These are phyloP conservation scores for Rickenella mellea DNA, from an alignment of 768 basidiomycete species.

Conservation along the genomic window DNA sequence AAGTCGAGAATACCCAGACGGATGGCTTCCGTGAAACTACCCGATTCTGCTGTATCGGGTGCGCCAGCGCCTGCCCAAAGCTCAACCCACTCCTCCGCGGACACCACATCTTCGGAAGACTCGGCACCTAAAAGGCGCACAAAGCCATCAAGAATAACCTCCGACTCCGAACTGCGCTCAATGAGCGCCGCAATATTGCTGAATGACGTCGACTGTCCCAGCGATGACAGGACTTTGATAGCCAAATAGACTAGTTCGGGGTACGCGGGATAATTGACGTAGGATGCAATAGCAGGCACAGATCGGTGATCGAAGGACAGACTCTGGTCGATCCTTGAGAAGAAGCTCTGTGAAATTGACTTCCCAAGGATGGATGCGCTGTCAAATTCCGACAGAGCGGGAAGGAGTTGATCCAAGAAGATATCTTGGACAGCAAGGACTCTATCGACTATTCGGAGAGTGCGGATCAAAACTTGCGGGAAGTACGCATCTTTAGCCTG, in stretches of 20 bases:
- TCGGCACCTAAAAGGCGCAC: constrained; percentile 55
- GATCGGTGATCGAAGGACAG: constrained; percentile 60
- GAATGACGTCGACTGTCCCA: constrained; percentile 60
- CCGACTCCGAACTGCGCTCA: constrained; percentile 72
- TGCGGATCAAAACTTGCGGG: constrained; percentile 65
- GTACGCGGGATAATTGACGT: constrained; percentile 56
- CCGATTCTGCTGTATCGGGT: constrained; percentile 39
- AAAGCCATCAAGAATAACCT: constrained; percentile 79
- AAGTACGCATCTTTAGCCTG: constrained; percentile 46
- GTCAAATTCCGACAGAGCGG: constrained; percentile 60
- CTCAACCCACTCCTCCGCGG: constrained; percentile 50
- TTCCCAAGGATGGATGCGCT: constrained; percentile 43
- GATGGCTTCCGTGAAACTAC: constrained; percentile 56
- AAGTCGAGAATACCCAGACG: constrained; percentile 73
- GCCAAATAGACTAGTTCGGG: constrained; percentile 68
- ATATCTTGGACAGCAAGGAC: constrained; percentile 80
- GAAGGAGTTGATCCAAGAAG: constrained; percentile 83
- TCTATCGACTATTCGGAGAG: constrained; percentile 73
- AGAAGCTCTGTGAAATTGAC: constrained; percentile 56
- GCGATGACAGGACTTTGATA: constrained; percentile 61
- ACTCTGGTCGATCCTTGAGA: constrained; percentile 66
- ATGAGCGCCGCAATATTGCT: constrained; percentile 71
- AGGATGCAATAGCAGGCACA: constrained; percentile 75
- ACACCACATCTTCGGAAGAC: constrained; percentile 48
- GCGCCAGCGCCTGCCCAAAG: constrained; percentile 69